Percentiles rank a stretch among this genome's conserved stretches.
phyloP scores from a whole-genome alignment of 2,329 filamentous ascomycete genomes.

The Sporothrix globosa region DNA sequence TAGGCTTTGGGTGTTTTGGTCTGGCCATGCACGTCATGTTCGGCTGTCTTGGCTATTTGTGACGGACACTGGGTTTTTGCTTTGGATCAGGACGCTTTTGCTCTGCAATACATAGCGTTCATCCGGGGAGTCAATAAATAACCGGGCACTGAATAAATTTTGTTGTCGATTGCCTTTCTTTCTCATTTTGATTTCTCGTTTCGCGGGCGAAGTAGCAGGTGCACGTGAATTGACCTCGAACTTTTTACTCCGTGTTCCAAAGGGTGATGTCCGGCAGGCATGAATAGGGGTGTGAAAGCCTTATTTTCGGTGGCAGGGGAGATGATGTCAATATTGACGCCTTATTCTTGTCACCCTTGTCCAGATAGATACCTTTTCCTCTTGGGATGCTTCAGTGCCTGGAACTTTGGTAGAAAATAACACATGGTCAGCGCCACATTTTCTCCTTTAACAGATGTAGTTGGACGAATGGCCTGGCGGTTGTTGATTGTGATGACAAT shows the following conservation, averaged over 20 bases:
- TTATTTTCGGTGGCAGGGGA: neutral
- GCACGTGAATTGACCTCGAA: neutral
- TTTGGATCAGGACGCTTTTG: too few species aligned
- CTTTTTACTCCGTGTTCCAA: neutral
- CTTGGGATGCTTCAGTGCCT: too few species aligned
- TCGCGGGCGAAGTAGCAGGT: too few species aligned
- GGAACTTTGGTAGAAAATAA: too few species aligned
- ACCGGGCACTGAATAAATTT: neutral
- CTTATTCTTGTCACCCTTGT: too few species aligned
- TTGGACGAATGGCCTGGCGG: neutral
- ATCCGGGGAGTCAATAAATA: neutral
- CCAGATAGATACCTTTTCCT: too few species aligned
- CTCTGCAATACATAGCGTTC: neutral
- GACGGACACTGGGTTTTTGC: neutral
- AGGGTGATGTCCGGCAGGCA: neutral
- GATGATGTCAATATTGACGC: neutral
- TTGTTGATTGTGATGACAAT: conserved; percentile 9
- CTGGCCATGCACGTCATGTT: neutral
- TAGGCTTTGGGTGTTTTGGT: neutral
- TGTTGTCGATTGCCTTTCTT: neutral
- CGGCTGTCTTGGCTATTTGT: neutral
- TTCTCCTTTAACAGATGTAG: neutral
- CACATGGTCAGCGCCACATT: too few species aligned
- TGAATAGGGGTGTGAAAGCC: neutral
- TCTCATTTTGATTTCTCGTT: neutral